Percentiles rank a stretch among this genome's conserved stretches.
Conservation (phyloP, 192 early-diverging fungal genomes). For the Linnemannia hyalina region DNA sequence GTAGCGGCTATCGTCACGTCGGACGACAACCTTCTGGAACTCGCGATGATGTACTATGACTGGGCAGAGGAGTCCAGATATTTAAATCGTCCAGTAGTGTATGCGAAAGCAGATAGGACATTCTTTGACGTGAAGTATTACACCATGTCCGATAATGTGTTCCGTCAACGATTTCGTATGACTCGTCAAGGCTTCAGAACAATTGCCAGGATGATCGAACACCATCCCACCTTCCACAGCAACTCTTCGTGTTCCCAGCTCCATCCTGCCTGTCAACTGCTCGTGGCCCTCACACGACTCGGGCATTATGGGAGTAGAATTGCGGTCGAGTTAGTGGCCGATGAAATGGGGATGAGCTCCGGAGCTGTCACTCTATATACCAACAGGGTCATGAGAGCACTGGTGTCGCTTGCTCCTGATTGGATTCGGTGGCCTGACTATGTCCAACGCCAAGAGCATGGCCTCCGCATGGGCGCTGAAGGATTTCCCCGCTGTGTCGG, state of each 20-base stretch:
- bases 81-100: too few species aligned
- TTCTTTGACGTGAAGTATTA: neutral
- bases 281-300: conserved; percentile 2
- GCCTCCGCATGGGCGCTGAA: neutral
- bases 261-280: conserved; percentile 16
- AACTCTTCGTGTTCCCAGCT: neutral
- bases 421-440: conserved; percentile 12
- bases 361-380: conserved; percentile 1
- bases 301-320: neutral
- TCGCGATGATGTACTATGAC: too few species aligned
- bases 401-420: conserved; percentile 4
- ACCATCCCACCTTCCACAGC: neutral
- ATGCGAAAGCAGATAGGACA: neutral
- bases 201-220: neutral
- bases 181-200: neutral
- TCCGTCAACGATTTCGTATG: neutral
- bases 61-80: too few species aligned
- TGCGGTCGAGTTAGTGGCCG: neutral
- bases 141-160: neutral
- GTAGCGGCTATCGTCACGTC: too few species aligned
- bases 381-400: neutral
- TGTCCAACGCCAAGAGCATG: neutral
- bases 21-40: too few species aligned
- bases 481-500: conserved; percentile 14
- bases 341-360: neutral